Evolutionary conservation across 345 rosid genomes (phyloP).

Genomic region (Isatis tinctoria): DNA sequence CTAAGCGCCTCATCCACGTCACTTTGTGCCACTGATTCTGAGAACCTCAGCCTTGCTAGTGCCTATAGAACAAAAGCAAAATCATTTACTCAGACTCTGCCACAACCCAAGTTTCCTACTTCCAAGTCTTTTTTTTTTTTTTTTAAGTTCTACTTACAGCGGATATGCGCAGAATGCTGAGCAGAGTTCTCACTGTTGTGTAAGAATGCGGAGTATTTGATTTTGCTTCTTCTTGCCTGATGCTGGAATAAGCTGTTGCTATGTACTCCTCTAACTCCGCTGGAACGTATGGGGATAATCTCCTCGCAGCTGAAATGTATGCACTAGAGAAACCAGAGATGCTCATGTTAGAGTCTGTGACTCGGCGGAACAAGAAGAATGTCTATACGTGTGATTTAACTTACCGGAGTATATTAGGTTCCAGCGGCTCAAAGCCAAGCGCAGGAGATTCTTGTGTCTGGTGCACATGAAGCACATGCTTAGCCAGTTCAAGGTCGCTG

Average conservation of each 20-base stretch:
- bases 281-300: constrained; percentile 77
- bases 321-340: constrained; percentile 49
- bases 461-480: constrained; percentile 91
- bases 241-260: constrained; percentile 86
- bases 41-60: constrained; percentile 91
- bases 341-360: background rate
- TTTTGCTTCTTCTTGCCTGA: constrained; percentile 95
- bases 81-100: background rate
- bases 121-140: background rate
- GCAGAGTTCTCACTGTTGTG: constrained; percentile 90
- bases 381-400: background rate
- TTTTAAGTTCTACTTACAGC: constrained; percentile 52
- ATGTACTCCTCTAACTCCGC: constrained; percentile 87
- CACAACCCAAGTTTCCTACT: background rate
- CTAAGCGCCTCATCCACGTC: constrained; percentile 98
- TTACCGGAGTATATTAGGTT: constrained; percentile 85
- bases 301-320: constrained; percentile 91
- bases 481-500: constrained; percentile 89
- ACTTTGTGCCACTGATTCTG: constrained; percentile 92
- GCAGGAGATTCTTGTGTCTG: constrained; percentile 88
- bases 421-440: constrained; percentile 87
- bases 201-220: constrained; percentile 87
- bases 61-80: constrained; percentile 43
- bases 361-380: background rate
- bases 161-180: constrained; percentile 92